Conservation (phyloP, 2,329 filamentous ascomycete species). For the Venturia pyrina region DNA sequence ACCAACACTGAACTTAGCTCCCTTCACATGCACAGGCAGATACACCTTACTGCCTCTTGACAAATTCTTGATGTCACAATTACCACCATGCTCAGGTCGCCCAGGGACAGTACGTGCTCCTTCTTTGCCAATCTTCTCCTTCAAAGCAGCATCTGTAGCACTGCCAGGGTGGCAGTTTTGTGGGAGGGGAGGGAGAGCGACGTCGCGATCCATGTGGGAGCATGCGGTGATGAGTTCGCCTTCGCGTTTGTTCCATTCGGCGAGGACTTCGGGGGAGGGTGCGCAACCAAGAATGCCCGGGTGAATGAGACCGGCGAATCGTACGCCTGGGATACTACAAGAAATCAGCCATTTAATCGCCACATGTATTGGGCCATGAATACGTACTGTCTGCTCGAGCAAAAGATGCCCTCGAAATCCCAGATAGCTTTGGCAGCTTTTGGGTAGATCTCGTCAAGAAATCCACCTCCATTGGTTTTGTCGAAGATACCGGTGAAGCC, state of each 20-base stretch:
- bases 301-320: slow-evolving; percentile 82
- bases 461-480: slow-evolving; percentile 74
- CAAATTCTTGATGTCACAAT: slow-evolving; percentile 86
- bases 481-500: slow-evolving; percentile 81
- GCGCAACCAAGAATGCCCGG: slow-evolving; percentile 87
- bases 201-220: slow-evolving; percentile 55
- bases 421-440: slow-evolving; percentile 55
- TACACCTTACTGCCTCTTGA: slow-evolving; percentile 73
- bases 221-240: slow-evolving; percentile 63
- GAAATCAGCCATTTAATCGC: background rate
- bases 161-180: slow-evolving; percentile 63
- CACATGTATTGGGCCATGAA: slow-evolving; percentile 12
- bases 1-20: slow-evolving; percentile 83
- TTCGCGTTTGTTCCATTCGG: slow-evolving; percentile 77
- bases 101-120: slow-evolving; percentile 80
- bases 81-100: slow-evolving; percentile 77
- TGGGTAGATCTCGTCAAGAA: slow-evolving; percentile 55
- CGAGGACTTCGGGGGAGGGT: slow-evolving; percentile 66
- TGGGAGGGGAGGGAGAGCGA: slow-evolving; percentile 67
- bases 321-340: slow-evolving; percentile 64
- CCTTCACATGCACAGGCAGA: slow-evolving; percentile 74
- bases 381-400: slow-evolving; percentile 60
- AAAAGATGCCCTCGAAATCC: slow-evolving; percentile 71
- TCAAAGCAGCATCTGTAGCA: slow-evolving; percentile 45
- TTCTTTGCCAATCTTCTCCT: slow-evolving; percentile 60